Base-by-base conservation (phyloP, 805 yeast genomes). In the Candida pseudoglaebosa region DNA sequence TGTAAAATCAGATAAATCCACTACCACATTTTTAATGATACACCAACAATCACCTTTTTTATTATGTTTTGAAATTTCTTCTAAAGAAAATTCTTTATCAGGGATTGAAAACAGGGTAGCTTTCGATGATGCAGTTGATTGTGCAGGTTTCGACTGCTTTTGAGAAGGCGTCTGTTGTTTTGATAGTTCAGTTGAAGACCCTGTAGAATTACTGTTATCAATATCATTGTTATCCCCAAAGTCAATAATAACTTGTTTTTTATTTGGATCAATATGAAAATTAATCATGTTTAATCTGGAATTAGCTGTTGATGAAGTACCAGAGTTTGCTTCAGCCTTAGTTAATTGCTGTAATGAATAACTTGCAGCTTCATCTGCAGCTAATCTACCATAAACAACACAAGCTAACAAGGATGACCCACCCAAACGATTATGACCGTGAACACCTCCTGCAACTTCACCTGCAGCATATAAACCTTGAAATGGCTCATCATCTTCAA, bases 41-140 rank as follows among this genome's bases (percentile, higher is more conserved):
- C 74, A 67, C 80, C 81, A 75, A 53, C 80, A 76, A 40, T 75
- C 78, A 24, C 54, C 50, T 4, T 56, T 54, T 2, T 54, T 63
- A 47, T 71, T 71, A 49, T 76, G 80, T 42, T 66, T 61, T 5
- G 71, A 63, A 12, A 76, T 65, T 42, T 76, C 80, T 29, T 62
- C 74, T 18, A 47, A 43, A 0, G 75, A 63, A 46, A 55, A 75
- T 44, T 77, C 80, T 32, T 59, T 67, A 4, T 57, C 58, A 0
- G 84, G 83, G 24, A 77, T 65, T 16, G 52, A 45, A 42, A 72
- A 65, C 6, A 18, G 8, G 33, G 28, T n/a, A 9, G 18, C 9
- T 13, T 33, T 21, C 17, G 36, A 15, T 14, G 39, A 24, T 21
- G 41, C 32, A 1, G 42, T 4, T 20, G 42, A 9, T 3, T 34